These are phyloP conservation scores for Skeletonema menzelii DNA, from an alignment of 108 stramenopile genomes.

Conservation along the genomic window DNA sequence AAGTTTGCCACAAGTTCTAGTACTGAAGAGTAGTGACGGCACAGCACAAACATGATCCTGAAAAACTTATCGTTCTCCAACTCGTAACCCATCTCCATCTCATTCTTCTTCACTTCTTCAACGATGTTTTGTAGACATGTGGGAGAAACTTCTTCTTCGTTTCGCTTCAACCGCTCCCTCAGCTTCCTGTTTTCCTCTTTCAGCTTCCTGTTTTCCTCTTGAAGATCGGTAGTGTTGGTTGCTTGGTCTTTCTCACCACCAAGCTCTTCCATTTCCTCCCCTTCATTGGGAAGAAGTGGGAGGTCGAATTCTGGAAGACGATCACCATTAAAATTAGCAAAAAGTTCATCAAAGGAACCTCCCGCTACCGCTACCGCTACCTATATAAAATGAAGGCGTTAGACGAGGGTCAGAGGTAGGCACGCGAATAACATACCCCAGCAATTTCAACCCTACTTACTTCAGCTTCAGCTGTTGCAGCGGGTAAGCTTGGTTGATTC, in stretches of 20 bases:
- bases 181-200: neutral
- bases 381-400: too few species aligned
- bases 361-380: too few species aligned
- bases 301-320: too few species aligned
- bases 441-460: too few species aligned
- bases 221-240: too few species aligned
- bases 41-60: neutral
- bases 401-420: too few species aligned
- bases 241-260: too few species aligned
- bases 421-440: too few species aligned
- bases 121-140: neutral
- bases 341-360: neutral
- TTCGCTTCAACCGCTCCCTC: neutral
- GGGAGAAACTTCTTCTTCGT: neutral
- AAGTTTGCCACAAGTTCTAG: neutral
- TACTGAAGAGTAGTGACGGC: neutral
- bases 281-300: too few species aligned
- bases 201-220: neutral
- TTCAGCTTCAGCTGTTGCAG: neutral
- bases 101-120: neutral
- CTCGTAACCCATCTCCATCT: neutral
- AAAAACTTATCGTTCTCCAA: neutral
- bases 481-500: too few species aligned
- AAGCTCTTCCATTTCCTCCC: neutral
- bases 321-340: too few species aligned